phyloP scores from a whole-genome alignment of 345 rosid species.

The Diplotaxis tenuifolia region DNA sequence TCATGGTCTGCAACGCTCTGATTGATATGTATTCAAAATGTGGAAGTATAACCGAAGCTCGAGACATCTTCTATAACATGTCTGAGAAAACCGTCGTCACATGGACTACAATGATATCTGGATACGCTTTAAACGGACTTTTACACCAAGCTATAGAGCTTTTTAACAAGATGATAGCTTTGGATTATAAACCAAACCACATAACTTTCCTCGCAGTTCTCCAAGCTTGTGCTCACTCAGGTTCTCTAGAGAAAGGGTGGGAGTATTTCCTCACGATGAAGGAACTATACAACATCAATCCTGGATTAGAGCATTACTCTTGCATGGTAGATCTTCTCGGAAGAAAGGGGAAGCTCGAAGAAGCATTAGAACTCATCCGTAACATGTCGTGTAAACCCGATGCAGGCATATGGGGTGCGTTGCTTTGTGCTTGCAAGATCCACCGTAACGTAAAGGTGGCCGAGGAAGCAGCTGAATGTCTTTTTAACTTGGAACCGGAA shows the following conservation, averaged over 20 bases:
- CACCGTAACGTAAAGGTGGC: conserved; percentile 47
- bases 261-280: conserved; percentile 48
- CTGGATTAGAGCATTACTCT: conserved; percentile 61
- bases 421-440: conserved; percentile 62
- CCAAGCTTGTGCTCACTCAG: conserved; percentile 64
- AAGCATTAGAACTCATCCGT: conserved; percentile 48
- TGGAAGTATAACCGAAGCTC: conserved; percentile 57
- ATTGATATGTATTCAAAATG: conserved; percentile 71
- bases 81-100: conserved; percentile 52
- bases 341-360: conserved; percentile 51
- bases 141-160: conserved; percentile 47
- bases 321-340: conserved; percentile 69
- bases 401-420: conserved; percentile 58
- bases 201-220: conserved; percentile 61
- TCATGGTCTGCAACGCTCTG: conserved; percentile 52
- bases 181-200: conserved; percentile 49
- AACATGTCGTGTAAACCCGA: conserved; percentile 57
- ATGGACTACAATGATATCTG: conserved; percentile 64
- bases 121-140: conserved; percentile 60
- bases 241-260: conserved; percentile 61
- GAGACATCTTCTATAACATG: conserved; percentile 43
- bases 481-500: conserved; percentile 46
- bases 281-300: conserved; percentile 39
- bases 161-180: conserved; percentile 46
- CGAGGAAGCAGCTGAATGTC: conserved; percentile 40